These are phyloP conservation scores for Penicillium corylophilum DNA, from an alignment of 2,329 filamentous ascomycete species.

Conservation along the genomic window DNA sequence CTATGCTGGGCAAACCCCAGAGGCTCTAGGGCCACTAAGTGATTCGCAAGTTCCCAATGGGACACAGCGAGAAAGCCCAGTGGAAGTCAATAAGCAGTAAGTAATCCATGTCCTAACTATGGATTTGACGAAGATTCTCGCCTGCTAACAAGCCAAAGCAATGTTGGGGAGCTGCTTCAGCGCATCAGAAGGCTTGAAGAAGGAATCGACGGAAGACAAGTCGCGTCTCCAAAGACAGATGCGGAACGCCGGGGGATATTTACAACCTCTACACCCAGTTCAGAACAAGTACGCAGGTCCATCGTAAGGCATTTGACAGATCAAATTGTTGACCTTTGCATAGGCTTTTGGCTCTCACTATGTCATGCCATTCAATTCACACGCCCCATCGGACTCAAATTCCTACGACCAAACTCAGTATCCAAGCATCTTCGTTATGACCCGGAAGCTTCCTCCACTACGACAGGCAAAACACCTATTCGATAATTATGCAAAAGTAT, in stretches of 20 bases:
- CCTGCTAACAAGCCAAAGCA: slow-evolving; percentile 2
- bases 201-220: slow-evolving; percentile 1
- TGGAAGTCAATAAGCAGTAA: background rate
- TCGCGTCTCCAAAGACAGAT: background rate
- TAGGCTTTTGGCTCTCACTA: slow-evolving; percentile 7
- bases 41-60: background rate
- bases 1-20: slow-evolving; percentile 11
- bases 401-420: background rate
- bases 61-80: background rate
- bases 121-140: background rate
- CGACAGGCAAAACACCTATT: slow-evolving; percentile 16
- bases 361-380: slow-evolving; percentile 15
- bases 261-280: background rate
- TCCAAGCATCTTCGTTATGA: slow-evolving; percentile 5
- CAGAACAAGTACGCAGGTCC: background rate
- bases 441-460: slow-evolving; percentile 15
- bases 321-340: background rate
- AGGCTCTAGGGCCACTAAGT: background rate
- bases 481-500: slow-evolving; percentile 10
- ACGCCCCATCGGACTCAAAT: background rate
- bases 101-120: background rate
- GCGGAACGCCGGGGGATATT: background rate
- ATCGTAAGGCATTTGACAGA: background rate
- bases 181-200: slow-evolving; percentile 14
- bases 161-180: slow-evolving; percentile 10